These are phyloP conservation scores for Phytophthora citricola DNA, from an alignment of 352 stramenopile genomes.

Conservation along the genomic window DNA sequence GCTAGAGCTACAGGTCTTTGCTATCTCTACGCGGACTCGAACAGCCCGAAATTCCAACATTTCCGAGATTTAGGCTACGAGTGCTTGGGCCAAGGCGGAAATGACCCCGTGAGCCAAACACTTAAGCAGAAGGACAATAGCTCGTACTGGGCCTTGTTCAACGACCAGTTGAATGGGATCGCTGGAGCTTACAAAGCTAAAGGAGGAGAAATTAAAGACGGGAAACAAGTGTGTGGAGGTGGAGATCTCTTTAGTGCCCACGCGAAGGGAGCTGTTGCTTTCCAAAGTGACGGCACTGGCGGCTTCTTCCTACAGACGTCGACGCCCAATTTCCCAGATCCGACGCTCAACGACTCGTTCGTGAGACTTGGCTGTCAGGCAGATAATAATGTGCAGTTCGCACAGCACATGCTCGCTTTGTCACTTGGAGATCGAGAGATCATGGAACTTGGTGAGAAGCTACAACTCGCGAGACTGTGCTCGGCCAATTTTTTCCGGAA, in stretches of 20 bases:
- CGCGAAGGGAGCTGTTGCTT: conserved; percentile 73
- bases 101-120: conserved; percentile 79
- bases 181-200: conserved; percentile 38
- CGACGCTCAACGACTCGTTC: conserved; percentile 51
- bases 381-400: conserved; percentile 83
- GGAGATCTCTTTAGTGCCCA: conserved; percentile 72
- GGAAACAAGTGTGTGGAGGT: conserved; percentile 54
- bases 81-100: conserved; percentile 76
- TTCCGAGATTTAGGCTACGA: conserved; percentile 78
- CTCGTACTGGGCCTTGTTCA: conserved; percentile 79
- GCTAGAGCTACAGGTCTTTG: conserved; percentile 63
- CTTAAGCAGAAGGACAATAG: conserved; percentile 51
- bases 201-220: neutral
- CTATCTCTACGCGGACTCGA: conserved; percentile 82
- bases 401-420: conserved; percentile 74
- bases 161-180: conserved; percentile 82
- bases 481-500: conserved; percentile 71
- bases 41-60: conserved; percentile 53
- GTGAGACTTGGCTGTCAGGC: conserved; percentile 72
- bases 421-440: conserved; percentile 59
- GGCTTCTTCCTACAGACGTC: conserved; percentile 82
- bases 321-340: conserved; percentile 81
- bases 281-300: conserved; percentile 41
- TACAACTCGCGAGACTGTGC: conserved; percentile 71
- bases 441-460: conserved; percentile 44